Percentiles rank a stretch among this genome's conserved stretches.
phyloP scores from a whole-genome alignment of 352 stramenopile species.

The Globisporangium camurandrum region DNA sequence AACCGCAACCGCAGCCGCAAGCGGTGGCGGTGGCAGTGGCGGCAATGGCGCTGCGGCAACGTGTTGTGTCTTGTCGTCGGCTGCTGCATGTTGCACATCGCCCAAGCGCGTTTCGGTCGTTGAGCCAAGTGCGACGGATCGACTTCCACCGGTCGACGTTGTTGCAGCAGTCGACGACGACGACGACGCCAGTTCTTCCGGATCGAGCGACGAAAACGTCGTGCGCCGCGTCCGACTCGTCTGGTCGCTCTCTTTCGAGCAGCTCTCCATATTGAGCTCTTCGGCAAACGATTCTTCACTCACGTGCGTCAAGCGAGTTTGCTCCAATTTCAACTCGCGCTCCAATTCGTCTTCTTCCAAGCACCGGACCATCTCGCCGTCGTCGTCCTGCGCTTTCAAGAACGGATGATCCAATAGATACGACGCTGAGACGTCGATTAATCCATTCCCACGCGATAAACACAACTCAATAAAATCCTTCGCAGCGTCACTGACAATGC shows the following conservation, averaged over 20 bases:
- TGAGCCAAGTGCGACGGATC: conserved; percentile 25
- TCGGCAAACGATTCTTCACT: conserved; percentile 55
- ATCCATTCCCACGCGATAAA: conserved; percentile 67
- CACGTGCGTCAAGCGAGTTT: conserved; percentile 43
- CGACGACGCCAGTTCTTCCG: conserved; percentile 46
- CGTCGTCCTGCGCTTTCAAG: conserved; percentile 69
- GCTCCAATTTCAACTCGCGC: conserved; percentile 33
- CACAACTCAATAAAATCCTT: conserved; percentile 82
- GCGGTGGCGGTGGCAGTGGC: neutral
- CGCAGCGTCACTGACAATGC: conserved; percentile 65
- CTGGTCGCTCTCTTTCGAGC: conserved; percentile 33
- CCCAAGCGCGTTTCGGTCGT: too few relatives aligned
- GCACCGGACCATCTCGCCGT: conserved; percentile 70
- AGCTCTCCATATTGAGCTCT: conserved; percentile 74
- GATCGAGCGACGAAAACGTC: conserved; percentile 43
- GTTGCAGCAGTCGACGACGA: conserved; percentile 36
- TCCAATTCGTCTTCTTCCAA: conserved; percentile 64
- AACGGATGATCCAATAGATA: conserved; percentile 75
- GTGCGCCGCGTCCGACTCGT: conserved; percentile 33
- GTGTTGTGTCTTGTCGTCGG: too few relatives aligned
- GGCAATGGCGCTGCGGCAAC: neutral
- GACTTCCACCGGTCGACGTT: conserved; percentile 39
- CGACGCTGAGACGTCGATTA: conserved; percentile 74
- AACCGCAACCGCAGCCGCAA: neutral
- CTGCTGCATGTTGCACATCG: too few relatives aligned